Evolutionary conservation across 345 rosid species (phyloP).

Genomic region (Citrus reticulata): DNA sequence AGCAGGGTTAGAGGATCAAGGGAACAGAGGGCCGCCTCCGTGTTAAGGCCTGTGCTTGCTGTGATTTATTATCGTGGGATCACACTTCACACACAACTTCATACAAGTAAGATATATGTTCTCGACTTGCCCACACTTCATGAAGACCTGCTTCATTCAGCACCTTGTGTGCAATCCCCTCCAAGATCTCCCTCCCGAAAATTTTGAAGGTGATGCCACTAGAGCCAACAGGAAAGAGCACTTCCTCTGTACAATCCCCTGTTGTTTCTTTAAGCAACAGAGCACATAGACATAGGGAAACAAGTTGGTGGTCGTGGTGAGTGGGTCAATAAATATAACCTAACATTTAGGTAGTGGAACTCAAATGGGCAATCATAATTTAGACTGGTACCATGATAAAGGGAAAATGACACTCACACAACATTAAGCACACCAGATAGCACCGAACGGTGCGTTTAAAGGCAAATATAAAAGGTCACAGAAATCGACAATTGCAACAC

Average conservation of each 20-base stretch:
- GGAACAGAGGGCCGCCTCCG: too few relatives aligned
- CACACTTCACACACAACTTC: too few relatives aligned
- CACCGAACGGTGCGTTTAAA: too few relatives aligned
- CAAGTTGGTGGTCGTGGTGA: neutral
- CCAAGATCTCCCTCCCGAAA: constrained; percentile 68
- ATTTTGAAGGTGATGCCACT: constrained; percentile 69
- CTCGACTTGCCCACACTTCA: constrained; percentile 69
- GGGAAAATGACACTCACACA: too few relatives aligned
- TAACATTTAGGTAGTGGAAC: neutral
- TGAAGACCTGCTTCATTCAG: constrained; percentile 58
- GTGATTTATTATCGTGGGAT: too few relatives aligned
- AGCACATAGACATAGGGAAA: neutral
- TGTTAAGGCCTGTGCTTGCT: too few relatives aligned
- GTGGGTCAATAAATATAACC: neutral
- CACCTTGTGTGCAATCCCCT: constrained; percentile 66
- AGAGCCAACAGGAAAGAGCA: constrained; percentile 70
- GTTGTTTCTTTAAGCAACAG: neutral
- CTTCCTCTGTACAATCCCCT: constrained; percentile 42
- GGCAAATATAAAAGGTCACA: too few relatives aligned
- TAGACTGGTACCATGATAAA: neutral
- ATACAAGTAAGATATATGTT: constrained; percentile 47
- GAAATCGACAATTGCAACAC: too few relatives aligned
- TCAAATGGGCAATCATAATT: neutral
- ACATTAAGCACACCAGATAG: too few relatives aligned
- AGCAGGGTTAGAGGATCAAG: too few relatives aligned